Evolutionary conservation across 2,329 filamentous ascomycete species (phyloP), one percentile per base, ranked within the genome.

Genomic region (Aspergillus sp.): DNA sequence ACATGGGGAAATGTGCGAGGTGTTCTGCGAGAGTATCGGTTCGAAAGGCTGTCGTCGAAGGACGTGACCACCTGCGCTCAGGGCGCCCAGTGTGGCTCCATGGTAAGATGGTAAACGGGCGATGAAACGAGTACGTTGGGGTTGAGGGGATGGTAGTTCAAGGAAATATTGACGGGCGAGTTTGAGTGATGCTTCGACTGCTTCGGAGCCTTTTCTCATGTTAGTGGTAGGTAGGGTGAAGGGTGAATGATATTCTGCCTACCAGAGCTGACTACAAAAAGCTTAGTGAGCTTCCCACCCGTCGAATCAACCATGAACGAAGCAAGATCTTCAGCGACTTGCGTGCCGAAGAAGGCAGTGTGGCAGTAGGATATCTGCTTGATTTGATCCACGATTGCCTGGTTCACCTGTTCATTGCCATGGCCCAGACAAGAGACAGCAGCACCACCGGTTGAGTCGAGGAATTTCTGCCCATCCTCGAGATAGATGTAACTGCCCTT

Each of bases 371-470:
- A 69, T 0, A 85, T 67, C 36, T 78, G 65, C 38, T 76, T 70
- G 50, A 85, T 69, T 53, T 89, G 85, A 9, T 71, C 55, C 5
- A 69, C 63, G 33, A 88, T 74, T 1, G 83, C 85, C 2, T 76
- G 67, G 9, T 71, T 70, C 9, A 90, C 78, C 38, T 82, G 71
- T 34, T 72, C 57, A 46, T 84, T 75, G 28, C 79, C 81, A 53
- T 88, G 82, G 6, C 87, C 88, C 7, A 91, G 68, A 57, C 82
- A 84, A 7, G 81, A 75, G 4, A 90, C 86, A 19, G 83, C 85
- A 3, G 87, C 84, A 13, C 88, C 88, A 27, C 83, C 79, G 13
- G 83, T 86, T 1, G 81, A 83, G 61, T 93, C 88, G 10, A 90
- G 75, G 35, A 93, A 76, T 30, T 67, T 70, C 26, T 76, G 73